Evolutionary conservation across 495 filamentous ascomycete genomes (phyloP), one percentile per base, ranked within the genome.

Genomic region (Tuber indicum): DNA sequence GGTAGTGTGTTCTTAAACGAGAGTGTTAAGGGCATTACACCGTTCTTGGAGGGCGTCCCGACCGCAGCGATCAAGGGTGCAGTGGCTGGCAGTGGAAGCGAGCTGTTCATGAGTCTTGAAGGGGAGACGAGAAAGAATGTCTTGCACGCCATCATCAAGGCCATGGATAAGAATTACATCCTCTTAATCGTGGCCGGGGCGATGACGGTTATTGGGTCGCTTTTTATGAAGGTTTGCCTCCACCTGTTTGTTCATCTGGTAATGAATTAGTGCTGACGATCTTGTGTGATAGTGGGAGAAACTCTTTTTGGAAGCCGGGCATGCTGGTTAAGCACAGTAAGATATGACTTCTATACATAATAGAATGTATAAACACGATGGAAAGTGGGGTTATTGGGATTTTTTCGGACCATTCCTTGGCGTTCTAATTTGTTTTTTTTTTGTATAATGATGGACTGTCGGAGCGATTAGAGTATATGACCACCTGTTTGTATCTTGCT

Each of bases 1-100:
- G 89, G 89, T 14, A 83, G 86, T 9, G 85, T 91, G 4, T 91
- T 89, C 82, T 82, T 90, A 70, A 89, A 88, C 73, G 81, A 83
- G 21, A 83, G 83, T 3, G 73, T 84, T 39, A 79, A 77, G 12
- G 83, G 83, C 36, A 82, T 88, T 32, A 19, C 75, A 1, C 76
- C 41, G 0, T 79, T 86, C 42, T 79, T 90, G 9, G 86, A 87
- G 0, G 78, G 85, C 9, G 71, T 84, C 10, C 80, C 86, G 0
- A 43, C 66, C 0, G 79, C 77, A 8, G 83, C 86, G 8, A 86
- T 90, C 19, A 84, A 85, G n/a, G 84, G 77, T 2, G 87, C 87
- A 0, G 85, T 90, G 72, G 84, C 86, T 0, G 89, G 89, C 1
- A 83, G 86, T 3, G 84, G 86, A 43, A 86, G 85, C 19, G 76